Evolutionary conservation across 257 asterid genomes (phyloP).

Genomic region (Asclepias syriaca): DNA sequence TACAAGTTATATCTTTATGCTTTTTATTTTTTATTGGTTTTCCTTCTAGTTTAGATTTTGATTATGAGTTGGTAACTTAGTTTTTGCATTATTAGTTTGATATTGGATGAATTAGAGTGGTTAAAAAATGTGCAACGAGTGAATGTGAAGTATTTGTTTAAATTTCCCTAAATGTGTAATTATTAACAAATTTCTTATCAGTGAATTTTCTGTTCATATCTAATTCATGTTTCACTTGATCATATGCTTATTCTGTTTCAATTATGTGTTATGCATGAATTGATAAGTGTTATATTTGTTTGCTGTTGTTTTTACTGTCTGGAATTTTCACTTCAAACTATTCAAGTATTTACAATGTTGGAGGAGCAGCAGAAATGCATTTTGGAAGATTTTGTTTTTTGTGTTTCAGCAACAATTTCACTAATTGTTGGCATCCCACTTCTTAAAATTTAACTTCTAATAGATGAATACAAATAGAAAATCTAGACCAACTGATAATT

Average conservation of each 20-base stretch:
- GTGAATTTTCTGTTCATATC: background rate
- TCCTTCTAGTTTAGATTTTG: background rate
- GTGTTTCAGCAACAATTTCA: background rate
- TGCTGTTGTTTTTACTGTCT: background rate
- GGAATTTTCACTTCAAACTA: background rate
- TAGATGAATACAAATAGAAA: background rate
- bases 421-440: background rate
- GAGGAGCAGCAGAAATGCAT: background rate
- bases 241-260: background rate
- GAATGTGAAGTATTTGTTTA: background rate
- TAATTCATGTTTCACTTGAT: background rate
- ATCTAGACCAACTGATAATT: background rate
- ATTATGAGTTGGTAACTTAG: background rate
- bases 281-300: background rate
- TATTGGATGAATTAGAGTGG: background rate
- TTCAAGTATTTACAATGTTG: background rate
- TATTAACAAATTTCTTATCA: background rate
- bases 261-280: background rate
- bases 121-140: background rate
- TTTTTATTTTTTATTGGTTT: background rate
- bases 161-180: background rate
- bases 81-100: background rate
- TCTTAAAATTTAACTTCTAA: background rate
- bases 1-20: background rate
- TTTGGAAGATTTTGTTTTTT: background rate